phyloP scores from a whole-genome alignment of 2,329 filamentous ascomycete species.

The Botryotinia narcissicola region DNA sequence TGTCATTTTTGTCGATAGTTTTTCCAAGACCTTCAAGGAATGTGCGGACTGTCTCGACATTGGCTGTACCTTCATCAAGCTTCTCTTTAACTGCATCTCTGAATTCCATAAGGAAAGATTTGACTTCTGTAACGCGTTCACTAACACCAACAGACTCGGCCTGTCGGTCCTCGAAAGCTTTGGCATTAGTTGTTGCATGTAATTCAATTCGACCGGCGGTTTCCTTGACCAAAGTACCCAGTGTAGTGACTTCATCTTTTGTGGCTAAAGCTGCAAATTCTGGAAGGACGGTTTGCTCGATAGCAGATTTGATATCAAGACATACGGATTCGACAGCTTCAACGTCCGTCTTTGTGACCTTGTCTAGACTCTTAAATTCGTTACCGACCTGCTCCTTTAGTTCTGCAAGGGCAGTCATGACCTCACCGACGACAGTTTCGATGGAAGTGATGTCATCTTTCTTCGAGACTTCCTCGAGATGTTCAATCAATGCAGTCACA shows the following conservation, averaged over 20 bases:
- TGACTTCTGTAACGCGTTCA: constrained; percentile 76
- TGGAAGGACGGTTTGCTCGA: constrained; percentile 70
- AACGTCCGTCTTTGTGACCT: constrained; percentile 76
- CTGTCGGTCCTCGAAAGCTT: constrained; percentile 80
- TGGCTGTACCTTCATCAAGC: constrained; percentile 70
- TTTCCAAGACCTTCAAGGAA: constrained; percentile 66
- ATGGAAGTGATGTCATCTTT: constrained; percentile 77
- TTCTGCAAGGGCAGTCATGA: constrained; percentile 74
- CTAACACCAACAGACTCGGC: constrained; percentile 76
- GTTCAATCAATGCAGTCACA: constrained; percentile 62
- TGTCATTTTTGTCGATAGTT: constrained; percentile 56
- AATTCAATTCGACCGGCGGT: constrained; percentile 66
- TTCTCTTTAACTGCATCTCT: constrained; percentile 73
- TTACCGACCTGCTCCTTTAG: constrained; percentile 50
- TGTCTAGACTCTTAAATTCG: constrained; percentile 50
- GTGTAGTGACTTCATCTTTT: constrained; percentile 70
- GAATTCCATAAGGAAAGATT: constrained; percentile 72
- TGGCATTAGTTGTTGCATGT: constrained; percentile 71
- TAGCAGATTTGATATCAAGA: constrained; percentile 76
- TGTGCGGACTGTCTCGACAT: constrained; percentile 70
- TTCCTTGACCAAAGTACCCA: constrained; percentile 70
- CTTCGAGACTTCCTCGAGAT: constrained; percentile 67
- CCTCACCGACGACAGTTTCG: constrained; percentile 74
- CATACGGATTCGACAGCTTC: constrained; percentile 78
- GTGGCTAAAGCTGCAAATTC: constrained; percentile 69